These are phyloP conservation scores for Fusarium acutatum DNA, from an alignment of 2,329 filamentous ascomycete genomes.

Conservation along the genomic window DNA sequence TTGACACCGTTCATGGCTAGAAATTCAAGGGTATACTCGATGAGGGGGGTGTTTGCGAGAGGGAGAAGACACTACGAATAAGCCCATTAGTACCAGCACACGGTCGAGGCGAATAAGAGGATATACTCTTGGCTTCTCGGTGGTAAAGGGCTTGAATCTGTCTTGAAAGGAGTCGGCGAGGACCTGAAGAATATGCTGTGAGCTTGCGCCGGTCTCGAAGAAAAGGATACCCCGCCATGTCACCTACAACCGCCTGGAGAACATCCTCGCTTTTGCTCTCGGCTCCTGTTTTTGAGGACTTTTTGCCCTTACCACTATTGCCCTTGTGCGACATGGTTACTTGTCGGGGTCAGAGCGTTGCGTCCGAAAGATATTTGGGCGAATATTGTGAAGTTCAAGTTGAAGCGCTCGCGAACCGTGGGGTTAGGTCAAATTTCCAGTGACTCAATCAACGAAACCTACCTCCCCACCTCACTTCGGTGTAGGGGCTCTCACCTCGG, in stretches of 20 bases:
- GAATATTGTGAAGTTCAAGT: conserved; percentile 26
- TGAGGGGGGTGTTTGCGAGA: conserved; percentile 90
- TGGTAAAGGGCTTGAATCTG: conserved; percentile 86
- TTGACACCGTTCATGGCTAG: conserved; percentile 95
- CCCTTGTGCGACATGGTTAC: conserved; percentile 57
- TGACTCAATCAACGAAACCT: conserved; percentile 45
- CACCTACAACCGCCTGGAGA: conserved; percentile 64
- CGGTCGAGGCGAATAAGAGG: neutral
- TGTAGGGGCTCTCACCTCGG: conserved; percentile 26
- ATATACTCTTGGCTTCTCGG: conserved; percentile 85
- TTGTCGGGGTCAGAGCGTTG: conserved; percentile 16
- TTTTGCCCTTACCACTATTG: conserved; percentile 61
- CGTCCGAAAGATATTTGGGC: conserved; percentile 7
- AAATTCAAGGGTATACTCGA: conserved; percentile 98
- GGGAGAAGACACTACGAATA: conserved; percentile 83
- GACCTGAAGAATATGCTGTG: conserved; percentile 61
- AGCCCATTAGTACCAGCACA: conserved; percentile 27
- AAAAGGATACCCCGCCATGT: conserved; percentile 40
- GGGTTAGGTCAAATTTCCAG: conserved; percentile 35
- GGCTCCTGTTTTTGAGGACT: conserved; percentile 58
- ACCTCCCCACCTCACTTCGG: conserved; percentile 38
- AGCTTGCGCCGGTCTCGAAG: conserved; percentile 28
- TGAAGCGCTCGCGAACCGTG: conserved; percentile 22
- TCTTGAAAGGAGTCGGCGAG: conserved; percentile 96
- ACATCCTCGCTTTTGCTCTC: conserved; percentile 67